A percentile compares a stretch with the other conserved stretches of the same genome.
Evolutionary conservation across 2,329 filamentous ascomycete genomes (phyloP).

Genomic region (Fusarium bactridioides): DNA sequence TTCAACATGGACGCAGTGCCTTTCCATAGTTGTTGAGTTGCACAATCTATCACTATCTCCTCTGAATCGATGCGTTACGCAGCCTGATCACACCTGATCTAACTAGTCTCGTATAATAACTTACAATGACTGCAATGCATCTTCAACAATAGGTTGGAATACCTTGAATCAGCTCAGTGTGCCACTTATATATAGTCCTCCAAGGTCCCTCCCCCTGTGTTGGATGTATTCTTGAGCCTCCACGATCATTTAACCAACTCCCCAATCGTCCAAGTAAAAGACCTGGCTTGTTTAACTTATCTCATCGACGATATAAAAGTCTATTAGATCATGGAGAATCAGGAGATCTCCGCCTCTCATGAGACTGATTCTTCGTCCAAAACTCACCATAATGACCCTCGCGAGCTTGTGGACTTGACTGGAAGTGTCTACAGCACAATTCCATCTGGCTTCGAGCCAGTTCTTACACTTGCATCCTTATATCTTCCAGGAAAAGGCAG

Average conservation of each 20-base stretch:
- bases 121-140: not conserved
- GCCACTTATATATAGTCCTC: not conserved
- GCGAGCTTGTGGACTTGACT: not conserved
- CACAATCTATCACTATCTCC: not conserved
- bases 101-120: not conserved
- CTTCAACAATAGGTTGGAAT: not conserved
- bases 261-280: not conserved
- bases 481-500: not conserved
- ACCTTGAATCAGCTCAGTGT: not conserved
- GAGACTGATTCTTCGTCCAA: not conserved
- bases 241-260: not conserved
- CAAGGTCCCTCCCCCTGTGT: not conserved
- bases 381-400: not conserved
- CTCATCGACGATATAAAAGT: too few relatives aligned
- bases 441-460: not conserved
- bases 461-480: not conserved
- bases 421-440: not conserved
- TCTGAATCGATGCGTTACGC: not conserved
- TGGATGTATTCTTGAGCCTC: not conserved
- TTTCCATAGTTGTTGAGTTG: not conserved
- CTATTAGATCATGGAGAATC: not conserved
- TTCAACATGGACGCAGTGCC: not conserved
- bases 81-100: not conserved
- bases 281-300: not conserved
- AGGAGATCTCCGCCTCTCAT: not conserved